Evolutionary conservation across 1,284 basidiomycete species (phyloP).

Genomic region (Malassezia restricta): DNA sequence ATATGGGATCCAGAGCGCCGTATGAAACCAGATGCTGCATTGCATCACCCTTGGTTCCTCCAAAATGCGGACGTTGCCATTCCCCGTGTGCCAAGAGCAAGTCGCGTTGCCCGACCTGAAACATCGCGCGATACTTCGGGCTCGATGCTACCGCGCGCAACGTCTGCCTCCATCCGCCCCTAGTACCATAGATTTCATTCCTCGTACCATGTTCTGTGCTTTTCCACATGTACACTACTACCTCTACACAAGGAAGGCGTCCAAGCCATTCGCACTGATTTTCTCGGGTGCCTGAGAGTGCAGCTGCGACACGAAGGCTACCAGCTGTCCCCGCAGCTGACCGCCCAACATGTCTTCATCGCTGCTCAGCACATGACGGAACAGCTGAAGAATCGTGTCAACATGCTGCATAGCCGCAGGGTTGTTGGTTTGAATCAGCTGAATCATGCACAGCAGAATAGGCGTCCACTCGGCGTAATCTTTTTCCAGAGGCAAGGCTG

Average conservation of each 20-base stretch:
- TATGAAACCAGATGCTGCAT: slow-evolving; percentile 81
- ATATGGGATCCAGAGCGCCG: slow-evolving; percentile 95
- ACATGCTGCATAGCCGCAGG: slow-evolving; percentile 59
- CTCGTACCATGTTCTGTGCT: too few relatives aligned
- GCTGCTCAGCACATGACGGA: slow-evolving; percentile 63
- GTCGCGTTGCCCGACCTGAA: neutral
- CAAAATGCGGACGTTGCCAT: neutral
- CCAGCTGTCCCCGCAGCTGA: slow-evolving; percentile 49
- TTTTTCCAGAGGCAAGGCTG: slow-evolving; percentile 71
- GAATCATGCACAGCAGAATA: slow-evolving; percentile 78
- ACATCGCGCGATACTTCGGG: neutral
- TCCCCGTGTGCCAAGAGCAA: neutral
- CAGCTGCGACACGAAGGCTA: slow-evolving; percentile 60
- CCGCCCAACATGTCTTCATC: slow-evolving; percentile 36
- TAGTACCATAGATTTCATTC: neutral
- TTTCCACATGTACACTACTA: too few relatives aligned
- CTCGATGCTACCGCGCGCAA: slow-evolving; percentile 9
- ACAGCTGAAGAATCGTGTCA: slow-evolving; percentile 69
- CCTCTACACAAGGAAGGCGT: slow-evolving; percentile 41
- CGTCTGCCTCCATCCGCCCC: neutral
- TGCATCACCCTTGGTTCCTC: slow-evolving; percentile 44
- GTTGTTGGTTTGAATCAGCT: slow-evolving; percentile 67
- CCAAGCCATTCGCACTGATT: slow-evolving; percentile 62
- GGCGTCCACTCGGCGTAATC: slow-evolving; percentile 61
- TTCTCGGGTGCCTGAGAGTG: slow-evolving; percentile 62